Conservation (phyloP, 2,329 filamentous ascomycete genomes). For the Curvularia hawaiiensis region DNA sequence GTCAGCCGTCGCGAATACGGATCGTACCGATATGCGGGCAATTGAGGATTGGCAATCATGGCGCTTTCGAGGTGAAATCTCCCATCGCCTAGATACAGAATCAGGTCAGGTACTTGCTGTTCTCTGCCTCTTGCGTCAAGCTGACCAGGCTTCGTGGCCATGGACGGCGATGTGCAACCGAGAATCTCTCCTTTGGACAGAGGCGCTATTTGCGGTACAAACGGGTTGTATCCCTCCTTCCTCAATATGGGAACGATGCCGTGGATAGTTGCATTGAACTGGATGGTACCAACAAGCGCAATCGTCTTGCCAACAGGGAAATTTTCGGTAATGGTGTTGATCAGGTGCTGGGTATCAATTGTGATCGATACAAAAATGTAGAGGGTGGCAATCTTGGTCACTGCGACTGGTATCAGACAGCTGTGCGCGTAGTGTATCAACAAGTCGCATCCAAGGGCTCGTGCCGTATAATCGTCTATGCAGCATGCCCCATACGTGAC, state of each 20-base stretch:
- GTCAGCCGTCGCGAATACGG: constrained; percentile 93
- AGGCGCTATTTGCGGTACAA: constrained; percentile 91
- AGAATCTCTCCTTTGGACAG: constrained; percentile 94
- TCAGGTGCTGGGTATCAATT: constrained; percentile 87
- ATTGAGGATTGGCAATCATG: constrained; percentile 95
- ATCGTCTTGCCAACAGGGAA: constrained; percentile 85
- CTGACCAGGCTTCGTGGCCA: constrained; percentile 42
- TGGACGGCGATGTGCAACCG: constrained; percentile 86
- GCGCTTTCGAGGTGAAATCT: constrained; percentile 96
- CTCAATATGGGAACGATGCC: constrained; percentile 79
- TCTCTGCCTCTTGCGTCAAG: constrained; percentile 55
- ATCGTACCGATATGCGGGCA: constrained; percentile 95
- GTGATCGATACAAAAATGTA: constrained; percentile 99
- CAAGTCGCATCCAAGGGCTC: constrained; percentile 90
- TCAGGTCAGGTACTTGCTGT: constrained; percentile 63
- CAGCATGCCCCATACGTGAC: constrained; percentile 99
- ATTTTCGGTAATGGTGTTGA: constrained; percentile 86
- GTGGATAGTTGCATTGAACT: constrained; percentile 97
- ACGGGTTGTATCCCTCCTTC: constrained; percentile 79
- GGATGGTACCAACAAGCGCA: constrained; percentile 94
- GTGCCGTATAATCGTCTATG: constrained; percentile 96
- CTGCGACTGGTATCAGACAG: constrained; percentile 93
- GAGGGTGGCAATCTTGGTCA: constrained; percentile 94
- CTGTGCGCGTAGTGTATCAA: constrained; percentile 97
- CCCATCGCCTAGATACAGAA: constrained; percentile 90